phyloP scores from a whole-genome alignment of 371 early-diverging fungal species.

The Nematocida major region DNA sequence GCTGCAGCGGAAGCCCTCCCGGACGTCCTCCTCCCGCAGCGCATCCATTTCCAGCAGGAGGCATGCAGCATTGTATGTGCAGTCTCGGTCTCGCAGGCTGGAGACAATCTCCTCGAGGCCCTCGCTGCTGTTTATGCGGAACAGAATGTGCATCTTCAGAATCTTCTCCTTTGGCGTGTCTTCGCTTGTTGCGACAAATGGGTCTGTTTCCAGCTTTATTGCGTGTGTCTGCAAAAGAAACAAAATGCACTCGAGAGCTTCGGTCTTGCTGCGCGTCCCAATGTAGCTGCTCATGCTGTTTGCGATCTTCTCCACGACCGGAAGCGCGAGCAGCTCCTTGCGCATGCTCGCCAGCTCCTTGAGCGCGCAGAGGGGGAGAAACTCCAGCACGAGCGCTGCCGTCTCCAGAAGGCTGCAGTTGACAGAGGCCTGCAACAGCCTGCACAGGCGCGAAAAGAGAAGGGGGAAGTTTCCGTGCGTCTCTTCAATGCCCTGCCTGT shows the following conservation, averaged over 20 bases:
- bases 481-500: slow-evolving; percentile 30
- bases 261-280: slow-evolving; percentile 8
- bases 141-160: slow-evolving; percentile 42
- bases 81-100: slow-evolving; percentile 18
- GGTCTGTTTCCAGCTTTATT: background rate
- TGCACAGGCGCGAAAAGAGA: slow-evolving; percentile 32
- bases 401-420: background rate
- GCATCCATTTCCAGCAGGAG: background rate
- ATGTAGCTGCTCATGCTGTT: background rate
- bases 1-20: slow-evolving; percentile 22
- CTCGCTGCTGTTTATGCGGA: background rate
- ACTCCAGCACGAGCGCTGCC: background rate
- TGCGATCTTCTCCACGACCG: slow-evolving; percentile 2
- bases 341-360: background rate
- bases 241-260: slow-evolving; percentile 23
- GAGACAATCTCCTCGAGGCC: slow-evolving; percentile 10
- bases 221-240: slow-evolving; percentile 12
- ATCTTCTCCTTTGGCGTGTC: slow-evolving; percentile 39
- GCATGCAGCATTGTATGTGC: background rate
- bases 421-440: background rate
- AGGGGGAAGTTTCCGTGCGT: slow-evolving; percentile 1
- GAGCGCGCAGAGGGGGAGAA: slow-evolving; percentile 24
- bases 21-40: slow-evolving; percentile 3
- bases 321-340: background rate
- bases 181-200: background rate